Evolutionary conservation across 192 early-diverging fungal genomes (phyloP).

Genomic region (Backusella australiensis): DNA sequence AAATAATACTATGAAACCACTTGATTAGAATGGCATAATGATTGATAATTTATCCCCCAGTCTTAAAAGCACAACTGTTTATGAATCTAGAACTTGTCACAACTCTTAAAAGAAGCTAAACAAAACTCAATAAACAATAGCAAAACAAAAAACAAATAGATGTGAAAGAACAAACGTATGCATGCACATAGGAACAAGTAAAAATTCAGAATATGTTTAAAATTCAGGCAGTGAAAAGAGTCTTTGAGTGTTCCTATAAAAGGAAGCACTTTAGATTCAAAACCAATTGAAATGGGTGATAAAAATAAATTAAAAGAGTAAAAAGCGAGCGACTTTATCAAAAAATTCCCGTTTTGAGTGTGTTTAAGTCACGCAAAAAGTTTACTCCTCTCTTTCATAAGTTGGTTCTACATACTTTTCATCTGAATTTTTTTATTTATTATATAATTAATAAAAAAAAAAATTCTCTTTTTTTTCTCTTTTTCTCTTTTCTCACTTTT

Average conservation of each 20-base stretch:
- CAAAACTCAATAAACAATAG: not conserved
- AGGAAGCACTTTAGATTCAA: not conserved
- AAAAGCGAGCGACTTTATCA: not conserved
- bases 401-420: not conserved
- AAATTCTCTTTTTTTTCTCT: not conserved
- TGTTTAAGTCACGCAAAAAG: not conserved
- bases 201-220: not conserved
- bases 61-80: not conserved
- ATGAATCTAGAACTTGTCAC: not conserved
- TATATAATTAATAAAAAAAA: too few relatives aligned
- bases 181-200: not conserved
- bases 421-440: not conserved
- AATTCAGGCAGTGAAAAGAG: not conserved
- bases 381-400: not conserved
- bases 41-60: not conserved
- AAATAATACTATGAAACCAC: not conserved
- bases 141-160: not conserved
- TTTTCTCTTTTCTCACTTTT: not conserved
- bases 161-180: not conserved
- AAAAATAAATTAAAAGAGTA: constrained; percentile 9
- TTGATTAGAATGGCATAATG: not conserved
- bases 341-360: not conserved
- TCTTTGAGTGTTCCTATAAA: not conserved
- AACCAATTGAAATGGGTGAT: not conserved
- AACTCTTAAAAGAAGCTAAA: not conserved